Percentiles rank a stretch among this genome's conserved stretches.
These are phyloP conservation scores for Dactylellina haptotyla DNA, from an alignment of 2,329 filamentous ascomycete genomes.

Conservation along the genomic window DNA sequence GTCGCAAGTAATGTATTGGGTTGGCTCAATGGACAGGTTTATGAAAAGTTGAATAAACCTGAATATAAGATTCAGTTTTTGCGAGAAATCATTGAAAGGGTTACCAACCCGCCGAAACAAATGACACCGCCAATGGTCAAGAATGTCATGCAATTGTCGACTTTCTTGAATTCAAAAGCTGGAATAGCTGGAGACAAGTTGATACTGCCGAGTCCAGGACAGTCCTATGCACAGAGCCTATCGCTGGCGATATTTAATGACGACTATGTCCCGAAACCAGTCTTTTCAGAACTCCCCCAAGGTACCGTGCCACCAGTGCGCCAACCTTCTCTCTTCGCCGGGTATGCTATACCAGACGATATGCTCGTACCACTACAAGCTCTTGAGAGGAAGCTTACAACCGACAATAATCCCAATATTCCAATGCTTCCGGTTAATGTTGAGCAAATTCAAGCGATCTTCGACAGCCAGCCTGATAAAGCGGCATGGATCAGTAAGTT, in stretches of 20 bases:
- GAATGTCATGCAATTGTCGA: neutral
- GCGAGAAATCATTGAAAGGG: constrained; percentile 25
- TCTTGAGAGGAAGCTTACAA: too few species aligned
- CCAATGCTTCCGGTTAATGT: too few species aligned
- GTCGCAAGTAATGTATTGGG: neutral
- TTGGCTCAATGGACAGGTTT: constrained; percentile 21
- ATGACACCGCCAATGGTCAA: neutral
- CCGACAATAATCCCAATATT: too few species aligned
- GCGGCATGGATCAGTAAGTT: too few species aligned
- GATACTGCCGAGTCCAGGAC: too few species aligned
- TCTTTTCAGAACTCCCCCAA: neutral
- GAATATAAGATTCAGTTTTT: neutral
- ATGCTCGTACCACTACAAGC: too few species aligned
- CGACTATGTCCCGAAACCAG: neutral
- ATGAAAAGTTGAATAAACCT: constrained; percentile 12
- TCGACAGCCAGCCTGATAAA: too few species aligned
- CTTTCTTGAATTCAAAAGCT: neutral
- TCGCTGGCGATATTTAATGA: neutral
- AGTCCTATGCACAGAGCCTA: neutral
- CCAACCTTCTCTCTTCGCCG: too few species aligned
- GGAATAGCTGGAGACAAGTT: neutral
- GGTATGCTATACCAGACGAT: too few species aligned
- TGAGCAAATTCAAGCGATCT: too few species aligned
- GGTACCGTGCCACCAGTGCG: too few species aligned
- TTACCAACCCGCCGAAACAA: neutral